Evolutionary conservation across 345 rosid genomes (phyloP).

Genomic region (Boechera retrofracta): DNA sequence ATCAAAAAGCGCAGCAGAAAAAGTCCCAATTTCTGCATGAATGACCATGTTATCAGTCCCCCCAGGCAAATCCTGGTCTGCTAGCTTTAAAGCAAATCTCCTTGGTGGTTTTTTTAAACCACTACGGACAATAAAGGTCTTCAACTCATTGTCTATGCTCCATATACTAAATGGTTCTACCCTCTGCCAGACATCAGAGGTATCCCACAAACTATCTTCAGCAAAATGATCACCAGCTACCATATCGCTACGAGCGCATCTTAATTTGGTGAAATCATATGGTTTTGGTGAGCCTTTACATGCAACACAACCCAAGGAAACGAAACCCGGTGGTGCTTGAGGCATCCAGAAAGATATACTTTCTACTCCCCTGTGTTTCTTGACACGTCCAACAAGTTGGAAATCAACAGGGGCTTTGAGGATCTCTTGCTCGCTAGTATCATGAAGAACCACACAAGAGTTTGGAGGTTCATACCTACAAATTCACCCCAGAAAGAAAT

Average conservation of each 20-base stretch:
- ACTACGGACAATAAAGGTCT: conserved; percentile 81
- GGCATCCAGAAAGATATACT: conserved; percentile 93
- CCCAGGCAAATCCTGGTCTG: conserved; percentile 62
- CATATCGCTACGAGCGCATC: conserved; percentile 87
- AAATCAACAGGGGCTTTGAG: conserved; percentile 70
- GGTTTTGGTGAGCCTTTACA: conserved; percentile 75
- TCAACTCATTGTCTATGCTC: conserved; percentile 74
- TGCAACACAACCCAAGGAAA: conserved; percentile 90
- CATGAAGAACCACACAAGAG: conserved; percentile 81
- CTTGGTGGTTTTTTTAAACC: conserved; percentile 90
- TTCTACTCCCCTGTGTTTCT: conserved; percentile 84
- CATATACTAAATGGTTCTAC: conserved; percentile 87
- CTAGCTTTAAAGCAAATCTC: conserved; percentile 90
- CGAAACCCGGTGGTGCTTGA: conserved; percentile 93
- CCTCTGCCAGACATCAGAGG: conserved; percentile 66
- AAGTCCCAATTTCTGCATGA: conserved; percentile 74
- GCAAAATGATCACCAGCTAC: conserved; percentile 80
- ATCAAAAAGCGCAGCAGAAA: conserved; percentile 92
- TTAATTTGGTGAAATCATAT: conserved; percentile 63
- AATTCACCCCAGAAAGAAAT: conserved; percentile 36
- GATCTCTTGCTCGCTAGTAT: conserved; percentile 67
- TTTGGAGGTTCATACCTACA: conserved; percentile 87
- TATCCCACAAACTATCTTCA: conserved; percentile 93
- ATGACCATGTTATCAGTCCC: conserved; percentile 77
- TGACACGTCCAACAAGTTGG: conserved; percentile 78